Evolutionary conservation across 257 asterid genomes (phyloP), one percentile per base, ranked within the genome.

Genomic region (Petrea volubilis): DNA sequence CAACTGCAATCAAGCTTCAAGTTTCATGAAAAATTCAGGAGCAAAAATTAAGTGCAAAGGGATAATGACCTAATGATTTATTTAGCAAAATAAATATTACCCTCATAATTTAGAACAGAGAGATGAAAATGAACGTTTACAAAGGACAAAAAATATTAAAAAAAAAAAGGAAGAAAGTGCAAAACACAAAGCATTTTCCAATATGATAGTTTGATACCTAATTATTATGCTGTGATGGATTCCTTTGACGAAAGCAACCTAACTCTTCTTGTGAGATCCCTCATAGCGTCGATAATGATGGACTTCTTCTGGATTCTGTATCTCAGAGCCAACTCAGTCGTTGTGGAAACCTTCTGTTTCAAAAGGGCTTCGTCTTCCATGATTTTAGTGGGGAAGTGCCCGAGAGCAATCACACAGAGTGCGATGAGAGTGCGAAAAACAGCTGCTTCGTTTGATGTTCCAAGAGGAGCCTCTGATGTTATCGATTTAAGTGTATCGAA

Each of bases 321-420:
- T 55, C 74, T 79, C 47, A 86, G 50, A 21, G 94, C 96, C 80
- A 95, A 74, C 76, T 86, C 90, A 24, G 90, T 75, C 4, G 97
- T 81, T 11, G 74, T 14, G 0, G 97, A 74, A 24, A 84, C 72
- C 14, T 72, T 73, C 58, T 85, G 75, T 53, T 87, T 73, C 80
- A 92, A 60, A 24, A 84, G 44, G 36, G 89, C 36, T 74, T 92
- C 96, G 9, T 92, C 99, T 69, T 95, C 99, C 96, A 82, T 90
- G 77, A 95, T 86, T 72, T 95, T 88, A 31, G 96, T 87, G 0
- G 98, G 96, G 75, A 95, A 95, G 75, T 90, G 95, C 60, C 71
- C 85, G 1, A 95, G 86, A 0, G 94, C 96, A 23, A 92, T 95
- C 63, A 87, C 87, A 57, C 97, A 92, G 24, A 92, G 82, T 5